Conservation (phyloP, 2,329 filamentous ascomycete species). For the Alternaria viburni region DNA sequence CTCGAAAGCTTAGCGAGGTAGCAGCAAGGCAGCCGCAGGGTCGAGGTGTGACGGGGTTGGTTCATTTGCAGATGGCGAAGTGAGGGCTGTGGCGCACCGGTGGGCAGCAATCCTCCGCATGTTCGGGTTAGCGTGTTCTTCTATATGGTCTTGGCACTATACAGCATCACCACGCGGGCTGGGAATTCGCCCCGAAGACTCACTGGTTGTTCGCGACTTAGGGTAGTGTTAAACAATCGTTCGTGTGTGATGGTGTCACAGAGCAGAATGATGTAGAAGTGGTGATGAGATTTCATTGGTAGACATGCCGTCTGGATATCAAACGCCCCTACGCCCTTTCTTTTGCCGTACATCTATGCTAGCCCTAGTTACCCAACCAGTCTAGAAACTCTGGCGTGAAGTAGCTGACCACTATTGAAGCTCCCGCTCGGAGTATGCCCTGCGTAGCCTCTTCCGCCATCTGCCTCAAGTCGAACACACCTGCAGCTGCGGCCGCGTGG, state of each 20-base stretch:
- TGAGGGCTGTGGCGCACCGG: neutral
- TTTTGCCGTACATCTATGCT: neutral
- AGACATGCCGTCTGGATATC: neutral
- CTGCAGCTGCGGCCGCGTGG: slow-evolving; percentile 91
- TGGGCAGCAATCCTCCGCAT: neutral
- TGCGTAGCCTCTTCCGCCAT: slow-evolving; percentile 97
- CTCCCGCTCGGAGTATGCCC: slow-evolving; percentile 89
- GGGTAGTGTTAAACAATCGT: too few species aligned
- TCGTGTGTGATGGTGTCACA: too few species aligned
- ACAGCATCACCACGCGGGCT: too few species aligned
- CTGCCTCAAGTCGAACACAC: slow-evolving; percentile 90
- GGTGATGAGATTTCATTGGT: neutral
- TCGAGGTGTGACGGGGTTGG: neutral
- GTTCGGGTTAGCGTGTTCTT: neutral
- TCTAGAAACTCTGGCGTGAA: slow-evolving; percentile 82
- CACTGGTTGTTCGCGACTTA: too few species aligned
- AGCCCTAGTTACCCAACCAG: slow-evolving; percentile 58
- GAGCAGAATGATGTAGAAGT: neutral
- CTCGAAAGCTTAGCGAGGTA: neutral
- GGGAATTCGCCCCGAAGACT: too few species aligned
- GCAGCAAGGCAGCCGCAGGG: neutral
- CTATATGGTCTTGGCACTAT: neutral
- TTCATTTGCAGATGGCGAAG: neutral
- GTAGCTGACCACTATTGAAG: slow-evolving; percentile 91
- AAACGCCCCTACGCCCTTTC: slow-evolving; percentile 4